Evolutionary conservation across 306 rosid genomes (phyloP), one percentile per base, ranked within the genome.

Genomic region (Vigna nakashimae): DNA sequence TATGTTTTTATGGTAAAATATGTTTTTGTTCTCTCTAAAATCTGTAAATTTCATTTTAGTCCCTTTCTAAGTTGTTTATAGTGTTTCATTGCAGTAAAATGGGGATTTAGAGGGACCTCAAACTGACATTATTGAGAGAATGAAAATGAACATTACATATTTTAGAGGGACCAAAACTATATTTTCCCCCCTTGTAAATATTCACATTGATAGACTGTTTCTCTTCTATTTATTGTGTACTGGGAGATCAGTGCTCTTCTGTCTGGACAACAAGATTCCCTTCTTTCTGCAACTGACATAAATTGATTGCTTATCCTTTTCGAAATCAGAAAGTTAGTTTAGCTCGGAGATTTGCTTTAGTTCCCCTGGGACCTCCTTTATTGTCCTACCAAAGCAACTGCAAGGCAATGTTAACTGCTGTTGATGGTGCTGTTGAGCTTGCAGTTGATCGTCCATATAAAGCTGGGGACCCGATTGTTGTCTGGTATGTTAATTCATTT

Each of bases 301-400:
- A 55, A 69, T 70, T 82, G 78, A 65, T 60, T 55, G 4, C 30
- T 66, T 85, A 26, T 75, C 43, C 16, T 38, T 81, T 49, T 69
- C 79, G 52, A n/a, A 71, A 26, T 40, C 96, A 95, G 99, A 95
- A 95, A 81, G 99, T 95, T 59, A 95, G 97, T 82, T 86, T 95
- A 86, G 98, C 99, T 67, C 96, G 97, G 67, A 89, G 99, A 83
- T 95, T 95, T 88, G 98, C 98, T 34, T 84, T 95, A 87, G 99
- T 95, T 76, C 99, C 99, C 52, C 90, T 95, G 69, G 99, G 99
- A 56, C 99, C 99, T 56, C 99, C 99, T 14, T 71, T 95, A 38
- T 81, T 95, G 85, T 89, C 97, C 77, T 95, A 95, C 81, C 64
- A 91, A 74, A 95, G 99, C 80, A 91, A 88, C 38, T 89, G 94